phyloP scores from a whole-genome alignment of 306 rosid species.

The Boehmeria nivea region DNA sequence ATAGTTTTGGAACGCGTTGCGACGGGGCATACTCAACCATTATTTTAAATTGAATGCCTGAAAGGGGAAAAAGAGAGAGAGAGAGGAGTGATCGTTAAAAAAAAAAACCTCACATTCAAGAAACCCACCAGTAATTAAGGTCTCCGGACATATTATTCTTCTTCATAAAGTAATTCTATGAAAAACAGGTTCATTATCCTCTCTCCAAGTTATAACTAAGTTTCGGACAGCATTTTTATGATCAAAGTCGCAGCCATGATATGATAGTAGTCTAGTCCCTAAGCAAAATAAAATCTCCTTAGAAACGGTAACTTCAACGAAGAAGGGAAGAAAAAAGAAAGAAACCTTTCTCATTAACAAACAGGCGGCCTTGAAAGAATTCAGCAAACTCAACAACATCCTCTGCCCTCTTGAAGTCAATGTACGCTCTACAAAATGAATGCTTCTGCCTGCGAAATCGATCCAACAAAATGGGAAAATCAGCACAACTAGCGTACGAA shows the following conservation, averaged over 20 bases:
- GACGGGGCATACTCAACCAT: slow-evolving; percentile 74
- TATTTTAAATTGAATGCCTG: slow-evolving; percentile 64
- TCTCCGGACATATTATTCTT: no score
- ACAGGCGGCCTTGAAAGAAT: slow-evolving; percentile 56
- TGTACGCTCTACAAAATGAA: slow-evolving; percentile 69
- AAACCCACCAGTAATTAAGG: slow-evolving; percentile 1
- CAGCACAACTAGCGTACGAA: not conserved
- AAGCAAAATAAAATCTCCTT: no score
- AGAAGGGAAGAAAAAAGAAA: not conserved
- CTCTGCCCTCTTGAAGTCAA: slow-evolving; percentile 64
- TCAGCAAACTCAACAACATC: slow-evolving; percentile 74
- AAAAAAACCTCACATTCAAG: not conserved
- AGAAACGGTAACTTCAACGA: no score
- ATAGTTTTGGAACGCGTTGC: slow-evolving; percentile 60
- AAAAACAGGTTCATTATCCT: no score
- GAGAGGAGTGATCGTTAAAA: no score
- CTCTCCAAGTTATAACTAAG: no score
- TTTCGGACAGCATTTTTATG: no score
- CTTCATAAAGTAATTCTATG: no score
- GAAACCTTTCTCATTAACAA: slow-evolving; percentile 73
- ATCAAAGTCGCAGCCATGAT: no score
- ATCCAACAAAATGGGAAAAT: not conserved
- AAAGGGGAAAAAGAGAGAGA: not conserved
- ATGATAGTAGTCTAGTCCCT: no score
- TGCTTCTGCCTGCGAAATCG: slow-evolving; percentile 51